Evolutionary conservation across 192 early-diverging fungal species (phyloP).

Genomic region (Coemansia sp.): DNA sequence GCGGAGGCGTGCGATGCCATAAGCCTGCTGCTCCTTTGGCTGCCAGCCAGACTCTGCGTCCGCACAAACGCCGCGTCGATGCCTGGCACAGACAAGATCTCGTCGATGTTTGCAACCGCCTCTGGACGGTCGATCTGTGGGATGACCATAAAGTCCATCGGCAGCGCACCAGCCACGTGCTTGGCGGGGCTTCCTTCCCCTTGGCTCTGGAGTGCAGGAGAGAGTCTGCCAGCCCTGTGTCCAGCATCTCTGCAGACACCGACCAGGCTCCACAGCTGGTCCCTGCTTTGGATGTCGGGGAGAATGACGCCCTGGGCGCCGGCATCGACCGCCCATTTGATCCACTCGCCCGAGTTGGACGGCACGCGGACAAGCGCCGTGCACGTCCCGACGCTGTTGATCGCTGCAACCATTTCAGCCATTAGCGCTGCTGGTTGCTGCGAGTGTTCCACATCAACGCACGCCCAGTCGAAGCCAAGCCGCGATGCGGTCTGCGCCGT

Average conservation of each 20-base stretch:
- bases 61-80: constrained; percentile 45
- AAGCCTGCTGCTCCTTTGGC: not conserved
- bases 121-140: constrained; percentile 43
- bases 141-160: constrained; percentile 19
- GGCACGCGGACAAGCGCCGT: constrained; percentile 47
- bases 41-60: not conserved
- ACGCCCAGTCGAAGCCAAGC: constrained; percentile 51
- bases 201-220: not conserved
- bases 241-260: constrained; percentile 7
- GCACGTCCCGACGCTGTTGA: constrained; percentile 25
- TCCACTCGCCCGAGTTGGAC: constrained; percentile 24
- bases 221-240: not conserved
- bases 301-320: constrained; percentile 48
- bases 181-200: not conserved
- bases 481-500: constrained; percentile 29
- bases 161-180: not conserved
- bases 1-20: constrained; percentile 3
- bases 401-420: constrained; percentile 47
- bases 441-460: constrained; percentile 36
- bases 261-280: constrained; percentile 33
- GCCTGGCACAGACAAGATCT: constrained; percentile 41
- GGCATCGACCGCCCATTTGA: constrained; percentile 40
- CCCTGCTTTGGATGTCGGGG: constrained; percentile 25
- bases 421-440: constrained; percentile 30
- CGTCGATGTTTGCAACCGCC: constrained; percentile 24